These are phyloP conservation scores for Tulasnella sp. DNA, from an alignment of 768 basidiomycete species.

Conservation along the genomic window DNA sequence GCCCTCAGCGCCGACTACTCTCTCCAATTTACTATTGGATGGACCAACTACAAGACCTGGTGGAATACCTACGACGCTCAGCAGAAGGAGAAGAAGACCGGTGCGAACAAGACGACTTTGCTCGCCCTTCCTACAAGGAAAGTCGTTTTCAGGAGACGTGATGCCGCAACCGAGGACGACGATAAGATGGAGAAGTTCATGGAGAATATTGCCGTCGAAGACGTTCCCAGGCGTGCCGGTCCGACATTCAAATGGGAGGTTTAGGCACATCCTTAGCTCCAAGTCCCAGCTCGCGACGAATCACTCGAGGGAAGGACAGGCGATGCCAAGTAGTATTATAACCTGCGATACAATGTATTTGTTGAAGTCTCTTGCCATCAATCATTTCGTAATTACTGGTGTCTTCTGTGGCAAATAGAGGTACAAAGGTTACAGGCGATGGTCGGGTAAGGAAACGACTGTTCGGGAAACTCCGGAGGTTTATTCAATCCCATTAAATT, in stretches of 20 bases:
- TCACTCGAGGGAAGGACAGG: background rate
- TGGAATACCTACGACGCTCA: background rate
- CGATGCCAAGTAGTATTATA: too few relatives aligned
- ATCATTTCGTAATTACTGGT: too few relatives aligned
- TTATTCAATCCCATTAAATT: background rate
- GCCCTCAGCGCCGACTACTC: slow-evolving; percentile 14
- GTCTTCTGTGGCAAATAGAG: too few relatives aligned
- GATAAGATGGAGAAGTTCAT: slow-evolving; percentile 1
- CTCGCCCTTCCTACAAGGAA: background rate
- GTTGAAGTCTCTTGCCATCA: too few relatives aligned
- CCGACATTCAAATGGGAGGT: too few relatives aligned
- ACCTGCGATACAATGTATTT: too few relatives aligned
- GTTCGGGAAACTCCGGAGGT: too few relatives aligned
- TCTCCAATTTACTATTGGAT: slow-evolving; percentile 27
- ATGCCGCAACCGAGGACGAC: background rate
- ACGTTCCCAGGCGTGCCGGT: too few relatives aligned
- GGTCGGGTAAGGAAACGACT: too few relatives aligned
- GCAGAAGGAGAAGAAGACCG: background rate
- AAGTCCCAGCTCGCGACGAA: too few relatives aligned
- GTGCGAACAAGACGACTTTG: background rate
- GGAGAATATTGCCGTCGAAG: background rate
- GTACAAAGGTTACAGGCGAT: too few relatives aligned
- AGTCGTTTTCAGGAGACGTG: slow-evolving; percentile 20
- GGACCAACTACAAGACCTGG: slow-evolving; percentile 23
- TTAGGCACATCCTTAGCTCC: too few relatives aligned